Conservation (phyloP, 345 rosid species). For the Citrus maxima region DNA sequence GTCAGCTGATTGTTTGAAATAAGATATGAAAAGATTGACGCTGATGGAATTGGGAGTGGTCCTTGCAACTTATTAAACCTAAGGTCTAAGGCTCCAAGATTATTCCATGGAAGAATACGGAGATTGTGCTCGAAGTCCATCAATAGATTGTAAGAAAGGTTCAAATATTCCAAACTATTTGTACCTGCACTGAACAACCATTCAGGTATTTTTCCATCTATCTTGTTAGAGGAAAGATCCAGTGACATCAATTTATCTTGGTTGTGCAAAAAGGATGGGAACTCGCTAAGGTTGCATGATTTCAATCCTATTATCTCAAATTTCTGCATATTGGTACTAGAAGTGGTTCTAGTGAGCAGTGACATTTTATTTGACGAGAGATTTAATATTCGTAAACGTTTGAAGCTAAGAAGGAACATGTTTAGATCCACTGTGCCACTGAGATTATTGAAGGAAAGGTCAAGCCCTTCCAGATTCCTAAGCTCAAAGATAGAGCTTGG, state of each 20-base stretch:
- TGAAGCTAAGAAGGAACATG: neutral
- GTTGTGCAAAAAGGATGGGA: neutral
- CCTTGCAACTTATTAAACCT: neutral
- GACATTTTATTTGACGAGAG: conserved; percentile 15
- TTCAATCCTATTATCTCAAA: neutral
- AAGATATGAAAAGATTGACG: neutral
- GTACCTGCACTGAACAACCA: neutral
- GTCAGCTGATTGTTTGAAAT: conserved; percentile 15
- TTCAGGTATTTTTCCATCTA: neutral
- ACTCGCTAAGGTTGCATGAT: neutral
- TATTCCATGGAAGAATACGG: neutral
- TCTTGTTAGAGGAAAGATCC: neutral
- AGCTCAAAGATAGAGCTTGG: neutral
- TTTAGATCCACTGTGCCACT: conserved; percentile 4
- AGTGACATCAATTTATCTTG: neutral
- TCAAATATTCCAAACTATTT: neutral
- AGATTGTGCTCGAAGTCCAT: neutral
- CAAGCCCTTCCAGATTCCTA: neutral
- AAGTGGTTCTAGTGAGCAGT: neutral
- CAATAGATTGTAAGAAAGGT: neutral
- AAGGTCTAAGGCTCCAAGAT: neutral
- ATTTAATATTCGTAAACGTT: neutral
- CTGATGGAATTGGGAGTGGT: neutral
- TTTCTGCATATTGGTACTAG: neutral
- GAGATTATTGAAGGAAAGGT: conserved; percentile 1